Percentiles rank a stretch among this genome's conserved stretches.
These are phyloP conservation scores for Warburgia ugandensis DNA, from an alignment of 164 flowering plant species.

Conservation along the genomic window DNA sequence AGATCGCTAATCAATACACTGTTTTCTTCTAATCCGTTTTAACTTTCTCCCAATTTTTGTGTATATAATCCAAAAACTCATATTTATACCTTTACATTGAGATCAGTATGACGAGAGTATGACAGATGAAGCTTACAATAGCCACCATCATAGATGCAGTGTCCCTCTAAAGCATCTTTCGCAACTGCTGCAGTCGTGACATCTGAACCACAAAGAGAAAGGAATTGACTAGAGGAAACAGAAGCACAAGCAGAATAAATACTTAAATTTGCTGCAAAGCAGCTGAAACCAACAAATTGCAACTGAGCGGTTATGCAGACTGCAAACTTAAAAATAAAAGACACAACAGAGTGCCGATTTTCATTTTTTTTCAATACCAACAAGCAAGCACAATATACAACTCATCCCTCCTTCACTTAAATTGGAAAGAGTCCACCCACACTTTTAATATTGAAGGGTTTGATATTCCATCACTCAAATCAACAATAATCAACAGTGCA, in stretches of 20 bases:
- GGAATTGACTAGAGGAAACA: too few species aligned
- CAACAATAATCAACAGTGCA: too few species aligned
- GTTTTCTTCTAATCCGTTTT: slow-evolving; percentile 19
- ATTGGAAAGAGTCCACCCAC: too few species aligned
- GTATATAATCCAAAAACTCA: slow-evolving; percentile 29
- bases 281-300: background rate
- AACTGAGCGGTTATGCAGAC: too few species aligned
- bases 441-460: too few species aligned
- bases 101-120: slow-evolving; percentile 99
- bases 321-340: too few species aligned
- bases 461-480: too few species aligned
- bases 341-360: too few species aligned
- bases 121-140: slow-evolving; percentile 99
- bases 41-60: slow-evolving; percentile 15
- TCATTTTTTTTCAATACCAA: too few species aligned
- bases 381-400: too few species aligned
- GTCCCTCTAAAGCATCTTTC: slow-evolving; percentile 82
- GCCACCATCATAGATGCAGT: slow-evolving; percentile 99
- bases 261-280: background rate
- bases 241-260: background rate
- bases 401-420: too few species aligned
- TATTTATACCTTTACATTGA: slow-evolving; percentile 85
- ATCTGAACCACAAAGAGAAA: too few species aligned
- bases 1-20: slow-evolving; percentile 15
- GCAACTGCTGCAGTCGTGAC: slow-evolving; percentile 66